Evolutionary conservation across 2,329 filamentous ascomycete species (phyloP).

Genomic region (Camptophora hylomeconis): DNA sequence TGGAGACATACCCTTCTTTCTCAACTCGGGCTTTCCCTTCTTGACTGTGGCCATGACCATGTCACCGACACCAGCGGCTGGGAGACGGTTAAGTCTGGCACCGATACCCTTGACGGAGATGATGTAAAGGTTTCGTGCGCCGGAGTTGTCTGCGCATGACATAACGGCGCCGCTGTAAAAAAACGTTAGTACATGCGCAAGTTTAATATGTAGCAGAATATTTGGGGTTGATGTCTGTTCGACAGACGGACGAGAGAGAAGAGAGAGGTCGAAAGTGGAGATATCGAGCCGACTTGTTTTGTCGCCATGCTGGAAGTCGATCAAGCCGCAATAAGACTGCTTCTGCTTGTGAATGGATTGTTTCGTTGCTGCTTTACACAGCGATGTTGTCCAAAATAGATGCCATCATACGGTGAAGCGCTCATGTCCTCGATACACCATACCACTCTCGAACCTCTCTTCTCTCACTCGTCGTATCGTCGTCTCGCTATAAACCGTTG

Average conservation of each 20-base stretch:
- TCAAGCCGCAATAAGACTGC: no score
- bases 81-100: conserved; percentile 93
- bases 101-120: conserved; percentile 98
- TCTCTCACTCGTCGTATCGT: no score
- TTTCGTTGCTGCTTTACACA: no score
- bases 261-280: not conserved
- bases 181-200: not conserved
- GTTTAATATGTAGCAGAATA: no score
- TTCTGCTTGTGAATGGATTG: no score
- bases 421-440: no score
- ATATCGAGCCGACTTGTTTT: no score
- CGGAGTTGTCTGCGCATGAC: conserved; percentile 99
- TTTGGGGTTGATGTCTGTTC: not conserved
- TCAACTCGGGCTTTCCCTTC: conserved; percentile 99
- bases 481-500: no score
- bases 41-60: conserved; percentile 99
- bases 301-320: not conserved
- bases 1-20: conserved; percentile 63
- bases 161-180: conserved; percentile 84
- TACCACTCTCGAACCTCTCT: no score
- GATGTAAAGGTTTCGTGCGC: conserved; percentile 98
- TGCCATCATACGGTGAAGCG: no score
- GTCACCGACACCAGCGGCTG: conserved; percentile 94
- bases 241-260: not conserved
- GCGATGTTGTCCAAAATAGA: no score